phyloP scores from a whole-genome alignment of 148 eudicot species.

The Fagopyrum esculentum region DNA sequence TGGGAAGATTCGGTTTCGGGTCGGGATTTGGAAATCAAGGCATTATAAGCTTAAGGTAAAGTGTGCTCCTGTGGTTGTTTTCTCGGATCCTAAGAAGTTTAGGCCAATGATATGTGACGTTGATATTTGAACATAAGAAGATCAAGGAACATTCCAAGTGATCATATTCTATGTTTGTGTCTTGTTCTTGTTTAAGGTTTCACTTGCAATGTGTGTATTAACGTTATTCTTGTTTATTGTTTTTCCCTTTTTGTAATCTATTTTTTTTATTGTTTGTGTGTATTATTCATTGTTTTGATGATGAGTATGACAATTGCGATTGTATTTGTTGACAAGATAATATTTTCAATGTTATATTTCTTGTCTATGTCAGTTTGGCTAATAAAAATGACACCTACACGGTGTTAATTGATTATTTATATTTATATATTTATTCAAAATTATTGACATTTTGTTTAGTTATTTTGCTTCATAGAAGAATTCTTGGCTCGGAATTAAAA shows the following conservation, averaged over 20 bases:
- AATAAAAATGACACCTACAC: not conserved
- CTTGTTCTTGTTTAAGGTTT: not conserved
- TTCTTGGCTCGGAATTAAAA: no score
- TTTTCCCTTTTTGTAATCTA: not conserved
- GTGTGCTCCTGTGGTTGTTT: conserved; percentile 35
- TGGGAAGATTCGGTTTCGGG: conserved; percentile 44
- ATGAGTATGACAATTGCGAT: not conserved
- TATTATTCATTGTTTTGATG: conserved; percentile 2
- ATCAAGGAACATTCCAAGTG: not conserved
- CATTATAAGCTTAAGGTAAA: conserved; percentile 37
- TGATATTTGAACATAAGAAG: conserved; percentile 14
- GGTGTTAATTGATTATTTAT: not conserved
- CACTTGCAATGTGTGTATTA: conserved; percentile 1
- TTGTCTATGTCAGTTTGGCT: not conserved
- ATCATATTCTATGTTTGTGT: conserved; percentile 1
- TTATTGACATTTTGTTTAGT: not conserved
- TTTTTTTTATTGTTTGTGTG: not conserved
- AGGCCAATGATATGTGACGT: conserved; percentile 32
- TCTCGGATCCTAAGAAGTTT: conserved; percentile 26
- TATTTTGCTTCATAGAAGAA: no score
- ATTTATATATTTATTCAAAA: not conserved
- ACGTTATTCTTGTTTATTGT: not conserved
- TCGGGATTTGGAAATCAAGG: conserved; percentile 46
- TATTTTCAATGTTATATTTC: not conserved
- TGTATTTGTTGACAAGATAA: conserved; percentile 5